Evolutionary conservation across 2,329 filamentous ascomycete species (phyloP).

Genomic region (Pseudogymnoascus sp.): DNA sequence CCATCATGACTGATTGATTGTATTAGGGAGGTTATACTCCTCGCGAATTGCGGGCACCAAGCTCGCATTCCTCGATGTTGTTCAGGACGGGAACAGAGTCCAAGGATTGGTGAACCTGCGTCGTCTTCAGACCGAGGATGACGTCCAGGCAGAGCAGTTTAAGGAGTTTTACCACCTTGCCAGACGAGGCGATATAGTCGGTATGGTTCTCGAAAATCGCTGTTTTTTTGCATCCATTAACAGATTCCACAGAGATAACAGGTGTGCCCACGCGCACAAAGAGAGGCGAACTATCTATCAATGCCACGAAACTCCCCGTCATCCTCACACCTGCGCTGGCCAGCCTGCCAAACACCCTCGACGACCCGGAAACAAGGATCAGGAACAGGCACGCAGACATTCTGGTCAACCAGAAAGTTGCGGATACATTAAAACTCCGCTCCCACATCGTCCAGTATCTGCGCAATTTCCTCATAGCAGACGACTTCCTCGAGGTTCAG

Average conservation of each 20-base stretch:
- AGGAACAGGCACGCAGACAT: constrained; percentile 80
- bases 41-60: constrained; percentile 66
- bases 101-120: constrained; percentile 71
- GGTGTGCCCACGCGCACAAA: constrained; percentile 64
- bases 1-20: constrained; percentile 16
- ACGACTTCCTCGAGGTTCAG: constrained; percentile 76
- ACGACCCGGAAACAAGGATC: constrained; percentile 64
- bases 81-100: constrained; percentile 62
- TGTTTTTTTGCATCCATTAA: constrained; percentile 13
- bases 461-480: constrained; percentile 63
- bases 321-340: constrained; percentile 74
- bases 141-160: constrained; percentile 38
- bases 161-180: constrained; percentile 59
- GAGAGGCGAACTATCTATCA: constrained; percentile 69
- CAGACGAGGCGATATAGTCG: constrained; percentile 75
- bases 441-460: constrained; percentile 68
- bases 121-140: constrained; percentile 32
- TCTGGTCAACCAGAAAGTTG: constrained; percentile 62
- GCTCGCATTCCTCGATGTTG: constrained; percentile 77
- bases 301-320: constrained; percentile 59
- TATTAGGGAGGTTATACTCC: constrained; percentile 64
- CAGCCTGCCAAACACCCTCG: constrained; percentile 64
- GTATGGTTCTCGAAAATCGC: constrained; percentile 42
- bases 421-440: constrained; percentile 66
- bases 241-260: constrained; percentile 42